Evolutionary conservation across 805 yeast species (phyloP).

Genomic region (Candida qinlingensis): DNA sequence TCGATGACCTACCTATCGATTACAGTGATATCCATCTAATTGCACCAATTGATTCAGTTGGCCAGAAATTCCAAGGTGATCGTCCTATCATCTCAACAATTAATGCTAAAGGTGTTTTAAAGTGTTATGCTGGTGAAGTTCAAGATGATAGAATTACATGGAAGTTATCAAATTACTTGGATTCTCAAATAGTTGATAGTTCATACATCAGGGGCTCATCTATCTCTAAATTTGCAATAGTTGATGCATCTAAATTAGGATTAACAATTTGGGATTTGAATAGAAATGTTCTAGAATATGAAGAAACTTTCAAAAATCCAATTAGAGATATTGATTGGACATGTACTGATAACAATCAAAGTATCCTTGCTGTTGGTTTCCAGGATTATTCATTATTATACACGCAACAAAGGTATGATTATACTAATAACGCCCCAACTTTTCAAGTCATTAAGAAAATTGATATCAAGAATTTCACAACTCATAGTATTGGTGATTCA

Average conservation of each 20-base stretch:
- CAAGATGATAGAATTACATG: conserved; percentile 38
- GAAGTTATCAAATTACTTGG: conserved; percentile 44
- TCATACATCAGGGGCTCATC: conserved; percentile 67
- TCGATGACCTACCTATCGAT: conserved; percentile 35
- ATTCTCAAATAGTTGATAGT: conserved; percentile 51
- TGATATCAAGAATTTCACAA: conserved; percentile 64
- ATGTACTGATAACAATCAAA: conserved; percentile 55
- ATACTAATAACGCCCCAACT: conserved; percentile 73
- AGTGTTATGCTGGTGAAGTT: conserved; percentile 40
- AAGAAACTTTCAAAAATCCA: conserved; percentile 32
- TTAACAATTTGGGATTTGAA: conserved; percentile 78
- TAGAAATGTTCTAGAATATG: conserved; percentile 61
- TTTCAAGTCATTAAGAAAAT: conserved; percentile 72
- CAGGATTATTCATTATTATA: conserved; percentile 55
- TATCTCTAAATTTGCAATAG: conserved; percentile 67
- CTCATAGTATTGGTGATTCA: conserved; percentile 84
- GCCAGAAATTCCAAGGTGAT: conserved; percentile 28
- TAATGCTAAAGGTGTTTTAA: conserved; percentile 43
- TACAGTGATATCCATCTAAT: conserved; percentile 37
- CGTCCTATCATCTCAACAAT: conserved; percentile 52
- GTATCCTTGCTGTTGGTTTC: conserved; percentile 79
- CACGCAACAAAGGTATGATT: conserved; percentile 83
- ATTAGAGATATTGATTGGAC: conserved; percentile 89
- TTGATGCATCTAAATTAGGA: conserved; percentile 44
- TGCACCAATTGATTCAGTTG: conserved; percentile 63